Evolutionary conservation across 306 rosid species (phyloP).

Genomic region (Prunus armeniaca): DNA sequence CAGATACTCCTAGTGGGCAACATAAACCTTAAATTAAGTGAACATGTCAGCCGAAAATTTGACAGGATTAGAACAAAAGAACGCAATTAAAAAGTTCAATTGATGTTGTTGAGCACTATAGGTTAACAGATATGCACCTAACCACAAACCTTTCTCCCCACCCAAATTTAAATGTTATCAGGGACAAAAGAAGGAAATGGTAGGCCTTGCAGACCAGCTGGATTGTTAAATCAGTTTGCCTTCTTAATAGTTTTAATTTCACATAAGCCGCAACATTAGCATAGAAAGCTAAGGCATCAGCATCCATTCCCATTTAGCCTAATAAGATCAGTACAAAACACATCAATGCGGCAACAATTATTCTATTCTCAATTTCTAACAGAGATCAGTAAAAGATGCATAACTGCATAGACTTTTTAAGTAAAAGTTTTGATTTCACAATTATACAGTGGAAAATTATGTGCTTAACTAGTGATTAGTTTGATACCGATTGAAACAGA

Average conservation of each 20-base stretch:
- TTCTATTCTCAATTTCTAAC: neutral
- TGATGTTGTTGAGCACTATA: slow-evolving; percentile 36
- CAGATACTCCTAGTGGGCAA: slow-evolving; percentile 28
- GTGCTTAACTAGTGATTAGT: neutral
- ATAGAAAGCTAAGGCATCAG: neutral
- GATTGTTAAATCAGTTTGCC: neutral
- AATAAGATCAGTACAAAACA: neutral
- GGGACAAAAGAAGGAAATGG: neutral
- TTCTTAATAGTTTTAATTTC: neutral
- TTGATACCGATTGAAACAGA: neutral
- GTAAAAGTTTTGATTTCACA: neutral
- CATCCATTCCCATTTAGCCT: neutral
- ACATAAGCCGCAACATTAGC: neutral
- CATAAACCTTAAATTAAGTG: slow-evolving; percentile 30
- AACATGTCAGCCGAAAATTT: slow-evolving; percentile 32
- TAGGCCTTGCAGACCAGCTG: neutral
- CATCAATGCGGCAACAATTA: neutral
- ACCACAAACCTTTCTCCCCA: neutral
- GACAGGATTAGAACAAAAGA: slow-evolving; percentile 25
- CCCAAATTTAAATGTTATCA: slow-evolving; percentile 1
- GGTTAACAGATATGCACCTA: neutral
- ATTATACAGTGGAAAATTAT: neutral
- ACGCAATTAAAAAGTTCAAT: slow-evolving; percentile 16
- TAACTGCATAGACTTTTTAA: no score
- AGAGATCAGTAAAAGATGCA: neutral